Base-by-base conservation (phyloP, 2,329 filamentous ascomycete species). In the Venturia aucupariae region DNA sequence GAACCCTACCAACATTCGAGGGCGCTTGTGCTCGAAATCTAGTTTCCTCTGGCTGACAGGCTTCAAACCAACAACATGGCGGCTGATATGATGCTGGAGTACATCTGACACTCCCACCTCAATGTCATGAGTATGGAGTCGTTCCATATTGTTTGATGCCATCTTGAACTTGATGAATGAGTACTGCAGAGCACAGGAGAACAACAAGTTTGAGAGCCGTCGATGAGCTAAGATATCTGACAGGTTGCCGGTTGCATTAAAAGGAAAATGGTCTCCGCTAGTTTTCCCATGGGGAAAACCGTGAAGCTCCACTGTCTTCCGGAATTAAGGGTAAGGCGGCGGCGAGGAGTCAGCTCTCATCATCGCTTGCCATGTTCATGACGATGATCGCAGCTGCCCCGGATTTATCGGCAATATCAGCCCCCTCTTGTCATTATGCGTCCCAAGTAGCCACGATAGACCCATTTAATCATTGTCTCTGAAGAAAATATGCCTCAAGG, bases 31-130 rank as follows among this genome's bases (percentile, higher is more conserved):
- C 71, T 86, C 83, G 66, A 84, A 84, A 68, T 82, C 75, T 61
- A 85, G 78, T 67, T 79, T 82, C 19, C 80, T 75, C 68, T 84
- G 78, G 3, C 81, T 80, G 10, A 85, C 78, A 11, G 81, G 78
- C 67, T 79, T 80, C 4, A 78, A 68, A 27, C 77, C 70, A 11
- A 84, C 78, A 22, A 84, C 80, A 70, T 82, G 75, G 24, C 81
- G 75, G 8, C 76, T 74, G 59, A 79, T 73, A 69, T 84, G 82
- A 59, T 76, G 73, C 69, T 83, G 76, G 15, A 83, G 71, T 4
- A 79, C 82, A 64, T 84, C 82, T 3, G 81, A 82, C 1, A 81
- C 76, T 65, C 82, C 82, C 22, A 84, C 68, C 69, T 85, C 82
- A 63, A 82, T 69, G 46, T 77, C 71, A 27, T 51, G 32, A 19